Base-by-base conservation (phyloP, 768 basidiomycete species). In the Rhizopogon vinicolor region DNA sequence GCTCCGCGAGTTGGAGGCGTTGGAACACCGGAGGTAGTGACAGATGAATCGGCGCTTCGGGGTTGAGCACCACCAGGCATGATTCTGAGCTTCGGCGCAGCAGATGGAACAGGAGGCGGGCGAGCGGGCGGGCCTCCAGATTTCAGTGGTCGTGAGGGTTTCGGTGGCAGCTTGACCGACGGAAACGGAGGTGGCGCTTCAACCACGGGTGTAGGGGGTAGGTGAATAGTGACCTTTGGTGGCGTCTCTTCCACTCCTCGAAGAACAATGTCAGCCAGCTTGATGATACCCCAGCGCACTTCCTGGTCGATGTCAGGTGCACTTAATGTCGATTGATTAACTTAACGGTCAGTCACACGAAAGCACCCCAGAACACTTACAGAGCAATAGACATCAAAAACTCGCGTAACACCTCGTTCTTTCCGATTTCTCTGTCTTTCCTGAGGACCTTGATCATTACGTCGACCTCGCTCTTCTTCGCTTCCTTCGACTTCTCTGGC, bases 221-320 rank as follows among this genome's bases (percentile, higher is more conserved):
- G 83, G 61, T 92, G 89, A 49, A 95, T 85, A 44, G 85, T 90
- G 58, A 95, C 86, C 55, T 91, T 93, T 1, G 95, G 95, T 6
- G 89, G 76, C 2, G 85, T 79, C 70, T 98, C 96, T 55, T 91
- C 85, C 3, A 85, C 75, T 22, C 91, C 89, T 51, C 87, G 84
- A 61, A 95, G 86, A 42, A 93, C 80, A 18, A 96, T 78, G 63
- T 98, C 96, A 5, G 91, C 92, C 22, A 97, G 75, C 71, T 98
- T 98, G 63, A 98, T 77, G 48, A 96, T 74, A 60, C 88, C 91
- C 84, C 93, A 91, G 44, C 94, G 87, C 41, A 95, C 89, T 72
- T 96, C 91, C 63, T 91, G 80, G 68, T 97, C 93, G 53, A 85
- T 78, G 57, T 87, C 84, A 0, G 87, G 78, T 33, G 85, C 82